Evolutionary conservation across 768 basidiomycete species (phyloP), one percentile per base, ranked within the genome.

Genomic region (Lactarius evosmus): DNA sequence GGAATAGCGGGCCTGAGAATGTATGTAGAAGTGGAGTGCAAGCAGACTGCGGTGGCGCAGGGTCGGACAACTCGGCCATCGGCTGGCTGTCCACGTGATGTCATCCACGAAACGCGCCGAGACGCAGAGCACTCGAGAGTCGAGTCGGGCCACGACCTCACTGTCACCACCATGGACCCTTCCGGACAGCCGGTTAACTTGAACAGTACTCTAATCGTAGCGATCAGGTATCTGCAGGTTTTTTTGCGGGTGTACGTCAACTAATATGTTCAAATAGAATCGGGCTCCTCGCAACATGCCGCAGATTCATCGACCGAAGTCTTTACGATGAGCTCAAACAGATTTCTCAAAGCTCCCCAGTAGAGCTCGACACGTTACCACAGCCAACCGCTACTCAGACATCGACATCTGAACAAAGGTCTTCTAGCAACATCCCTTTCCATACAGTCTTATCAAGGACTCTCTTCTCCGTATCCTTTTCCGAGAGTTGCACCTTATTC

Each of bases 401-500:
- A 25, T 29, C 56, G 25, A 58, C 55, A 25, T 29, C 56, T 29
- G 57, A 29, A 67, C 66, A 55, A 44, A 70, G 17, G 53, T 8
- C 38, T 6, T 9, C 56, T 25, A 12, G 27, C 3, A 54, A 50
- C 12, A 54, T 54, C 29, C 69, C 77, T 34, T 74, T 82, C 50
- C 88, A 91, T 67, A 83, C 86, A 0, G 72, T 73, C 4, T 70
- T 90, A 0, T 79, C 91, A 0, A 76, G 86, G 49, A 77, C 75
- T 0, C 72, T 85, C 7, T 93, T 94, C 69, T 82, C 89, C 0
- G 74, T 84, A 34, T 87, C 85, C 69, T 90, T 93, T 72, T 82
- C 87, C 1, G 92, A 93, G 74, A 84, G 86, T 57, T 87, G 85
- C 66, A 82, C 83, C 69, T 75, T 93, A 63, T 93, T 93, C 69